These are phyloP conservation scores for Chalciporus sphaerocephalus DNA, from an alignment of 768 basidiomycete species.

Conservation along the genomic window DNA sequence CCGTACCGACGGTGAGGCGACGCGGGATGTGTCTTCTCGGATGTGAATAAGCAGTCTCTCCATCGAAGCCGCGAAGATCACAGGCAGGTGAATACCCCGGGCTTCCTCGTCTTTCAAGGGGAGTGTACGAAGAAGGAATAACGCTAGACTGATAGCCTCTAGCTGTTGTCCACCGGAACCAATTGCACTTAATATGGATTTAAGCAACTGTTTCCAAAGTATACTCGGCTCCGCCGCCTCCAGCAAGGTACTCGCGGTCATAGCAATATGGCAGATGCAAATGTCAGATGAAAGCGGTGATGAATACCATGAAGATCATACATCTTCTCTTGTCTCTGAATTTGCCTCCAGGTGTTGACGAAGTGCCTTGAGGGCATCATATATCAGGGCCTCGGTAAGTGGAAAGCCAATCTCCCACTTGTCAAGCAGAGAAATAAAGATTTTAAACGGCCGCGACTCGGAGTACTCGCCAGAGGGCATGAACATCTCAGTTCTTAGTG, in stretches of 20 bases:
- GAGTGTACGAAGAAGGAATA: constrained; percentile 72
- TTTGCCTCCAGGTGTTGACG: constrained; percentile 50
- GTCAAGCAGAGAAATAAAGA: constrained; percentile 91
- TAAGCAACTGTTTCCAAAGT: constrained; percentile 76
- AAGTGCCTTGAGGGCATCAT: constrained; percentile 76
- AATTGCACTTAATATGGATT: constrained; percentile 53
- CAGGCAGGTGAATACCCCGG: constrained; percentile 71
- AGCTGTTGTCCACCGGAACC: constrained; percentile 36
- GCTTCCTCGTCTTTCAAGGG: constrained; percentile 85
- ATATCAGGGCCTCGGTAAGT: constrained; percentile 72
- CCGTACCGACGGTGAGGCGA: constrained; percentile 34
- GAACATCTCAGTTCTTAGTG: constrained; percentile 80
- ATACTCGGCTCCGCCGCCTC: constrained; percentile 90
- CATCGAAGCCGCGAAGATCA: constrained; percentile 66
- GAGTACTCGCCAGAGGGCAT: constrained; percentile 67
- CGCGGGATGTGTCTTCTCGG: constrained; percentile 32
- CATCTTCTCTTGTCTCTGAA: constrained; percentile 57
- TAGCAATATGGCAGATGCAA: constrained; percentile 46
- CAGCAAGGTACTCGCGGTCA: constrained; percentile 85
- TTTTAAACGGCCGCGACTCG: constrained; percentile 86
- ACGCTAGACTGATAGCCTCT: constrained; percentile 65
- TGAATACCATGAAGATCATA: constrained; percentile 29
- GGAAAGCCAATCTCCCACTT: constrained; percentile 93
- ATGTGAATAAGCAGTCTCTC: constrained; percentile 50
- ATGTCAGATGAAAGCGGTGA: neutral